Base-by-base conservation (phyloP, 2,329 filamentous ascomycete species). In the Westerdykella aurantiaca region DNA sequence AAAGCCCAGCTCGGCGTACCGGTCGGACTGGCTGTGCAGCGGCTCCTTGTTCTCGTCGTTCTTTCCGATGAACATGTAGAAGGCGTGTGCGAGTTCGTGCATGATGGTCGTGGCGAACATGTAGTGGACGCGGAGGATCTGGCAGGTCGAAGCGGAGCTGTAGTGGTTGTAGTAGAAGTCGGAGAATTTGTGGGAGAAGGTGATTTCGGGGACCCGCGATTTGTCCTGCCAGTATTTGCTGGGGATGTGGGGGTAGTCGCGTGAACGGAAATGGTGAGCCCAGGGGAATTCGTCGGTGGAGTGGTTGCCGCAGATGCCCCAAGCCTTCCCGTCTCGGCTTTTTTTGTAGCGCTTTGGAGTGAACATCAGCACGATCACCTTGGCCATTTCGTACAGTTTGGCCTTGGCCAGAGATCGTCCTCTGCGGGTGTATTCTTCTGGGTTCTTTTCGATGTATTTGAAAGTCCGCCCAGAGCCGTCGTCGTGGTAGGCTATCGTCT, bases 21-120 rank as follows among this genome's bases (percentile, higher is more conserved):
- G 43, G 13, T 59, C 52, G 6, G 35, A 5, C 4, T 23, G 9
- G 17, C 18, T 39, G 46, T 50, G 57, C 2, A 41, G 39, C 18
- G 56, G 55, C 31, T 58, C 56, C 9, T 42, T 11, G 4, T 14
- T 2, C 7, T 34, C 22, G 10, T 34, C 12, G 23, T 38, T 37
- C 29, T 31, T n/a, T 3, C 34, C 41, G 12, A 56, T 38, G 41
- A 39, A 58, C 2, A 44, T 35, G 14, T 47, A 39, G 37, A 55
- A 57, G 4, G 54, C 53, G 31, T 58, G 57, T 6, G 45, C 50
- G 9, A 50, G 9, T 39, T 60, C 53, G 31, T 60, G 57, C 9
- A 52, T 46, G 1, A 59, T 13, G 2, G 50, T 54, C 1, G 25
- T 11, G 4, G 49, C 46, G 13, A 58, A 49, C n/a, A 55, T 39